Evolutionary conservation across 495 filamentous ascomycete genomes (phyloP), one percentile per base, ranked within the genome.

Genomic region (Talaromyces adpressus): DNA sequence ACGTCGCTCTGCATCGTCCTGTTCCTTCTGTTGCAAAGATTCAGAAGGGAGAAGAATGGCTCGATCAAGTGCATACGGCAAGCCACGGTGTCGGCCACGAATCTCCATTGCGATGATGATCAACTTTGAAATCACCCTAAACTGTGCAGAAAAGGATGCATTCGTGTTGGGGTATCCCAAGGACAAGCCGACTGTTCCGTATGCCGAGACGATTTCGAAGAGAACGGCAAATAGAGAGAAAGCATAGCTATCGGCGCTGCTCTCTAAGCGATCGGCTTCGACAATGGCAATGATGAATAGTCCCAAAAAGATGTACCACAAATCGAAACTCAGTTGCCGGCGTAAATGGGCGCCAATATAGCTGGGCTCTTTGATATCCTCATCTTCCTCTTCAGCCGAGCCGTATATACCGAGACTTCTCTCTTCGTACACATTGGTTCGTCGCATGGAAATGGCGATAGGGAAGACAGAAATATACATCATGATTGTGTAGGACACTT

Each of bases 381-480:
- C 81, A 0, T 78, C 71, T 1, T 83, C 81, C 6, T 85, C 81
- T 0, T 76, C 74, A 22, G 69, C 30, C 18, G 68, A 69, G 52
- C 69, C 73, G 68, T 91, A 97, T 22, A 98, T 84, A 2, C 93
- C 93, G 9, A 98, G 83, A 61, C 90, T 93, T 68, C 89, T 89
- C 71, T 98, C 93, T 73, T 98, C 93, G 79, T 98, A 98, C 9
- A 97, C 93, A 72, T 98, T 98, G 39, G 93, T 97, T 59, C 91
- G 84, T 63, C 93, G 89, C 68, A 97, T 86, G 29, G 89, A 93
- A 63, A 98, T 97, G 65, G 93, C 93, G 67, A 97, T 93, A 27
- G 93, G 93, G 68, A 96, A 91, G 47, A 96, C 91, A 54, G 93
- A 96, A 65, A 98, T 98, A 73, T 98, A 98, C 93, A 98, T 98